Base-by-base conservation (phyloP, 2,329 filamentous ascomycete species). In the Cytospora piceicola region DNA sequence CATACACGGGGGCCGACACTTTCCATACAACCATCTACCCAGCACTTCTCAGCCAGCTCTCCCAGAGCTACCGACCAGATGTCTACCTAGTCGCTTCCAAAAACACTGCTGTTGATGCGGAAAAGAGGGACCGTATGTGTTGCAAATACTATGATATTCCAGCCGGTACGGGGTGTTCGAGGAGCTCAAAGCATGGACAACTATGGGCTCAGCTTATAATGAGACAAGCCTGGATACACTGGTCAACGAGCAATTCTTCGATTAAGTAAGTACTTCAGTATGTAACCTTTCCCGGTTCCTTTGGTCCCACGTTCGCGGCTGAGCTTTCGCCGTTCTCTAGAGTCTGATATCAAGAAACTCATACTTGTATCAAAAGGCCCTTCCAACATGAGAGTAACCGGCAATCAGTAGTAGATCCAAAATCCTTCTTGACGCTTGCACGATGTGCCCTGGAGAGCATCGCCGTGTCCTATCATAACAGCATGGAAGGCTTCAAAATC, bases 101-200 rank as follows among this genome's bases (percentile, higher is more conserved):
- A 4, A 15, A 15, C 34, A 15, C 9, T 12, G 3, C 12, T 36
- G 14, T 14, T 12, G 34, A 15, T 36, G 34, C 34, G 34, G 34
- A 12, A 9, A 36, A 15, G 11, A 14, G 34, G 12, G 32, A 36
- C 34, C 34, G 69, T 1, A 65, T 74, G 22, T 64, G 68, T 15
- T 67, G 67, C 24, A 57, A 64, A 4, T 70, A 71, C 61, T 70
- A 68, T 30, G 32, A 71, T 8, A 49, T 71, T 11, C 46, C 62
- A 14, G 64, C 64, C 4, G 66, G 67, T 2, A 29, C 27, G 27
- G 27, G 20, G 65, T 67, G 27, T 29, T 70, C 2, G 69, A 72
- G 9, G 71, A 72, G 58, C 69, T 70, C 29, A 70, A 71, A 64
- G 63, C 68, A 2, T 66, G 67, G 57, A 68, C 68, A 29, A 67